Base-by-base conservation (phyloP, 768 basidiomycete genomes). In the Leccinum subgranulosum region DNA sequence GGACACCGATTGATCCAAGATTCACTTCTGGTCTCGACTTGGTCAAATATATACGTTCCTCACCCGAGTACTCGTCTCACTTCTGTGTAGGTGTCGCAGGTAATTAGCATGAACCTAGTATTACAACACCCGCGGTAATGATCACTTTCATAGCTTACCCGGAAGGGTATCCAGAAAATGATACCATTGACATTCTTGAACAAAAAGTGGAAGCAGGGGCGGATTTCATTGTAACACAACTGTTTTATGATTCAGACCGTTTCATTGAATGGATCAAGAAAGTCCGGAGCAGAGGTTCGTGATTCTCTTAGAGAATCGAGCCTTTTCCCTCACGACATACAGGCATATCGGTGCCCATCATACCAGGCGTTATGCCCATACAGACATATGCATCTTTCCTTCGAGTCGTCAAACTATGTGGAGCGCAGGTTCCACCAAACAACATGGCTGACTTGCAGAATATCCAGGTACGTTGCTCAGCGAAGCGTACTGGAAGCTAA, bases 61-160 rank as follows among this genome's bases (percentile, higher is more conserved):
- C 82, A 5, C 81, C 84, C 14, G 86, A 94, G 63, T 90, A 90
- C 69, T 83, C 88, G 31, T 82, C 90, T 45, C 78, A 86, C 61
- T 98, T 98, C 73, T 96, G 93, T 70, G 82, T 99, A 59, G 97
- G 95, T 50, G 96, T 98, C 49, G 96, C 95, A 66, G 93, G 93
- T 92, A 61, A 69, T 63, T 54, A 27, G 27, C 47, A 12, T 31
- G 23, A 31, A 39, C 29, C 29, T 36, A 9, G 1, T 25, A 0
- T 33, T 17, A 11, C 46, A 53, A 41, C 21, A 17, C 2, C 33
- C 11, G n/a, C 11, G 14, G 15, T 17, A 19, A 45, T 47, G 6
- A 43, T 46, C 19, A 50, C 21, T 25, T 23, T 55, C 15, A 36
- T 56, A 91, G 97, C 86, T 23, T 98, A 98, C 63, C 94, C 97